Evolutionary conservation across 1,139 yeast species (phyloP).

Genomic region (Geotrichum aggregatum): DNA sequence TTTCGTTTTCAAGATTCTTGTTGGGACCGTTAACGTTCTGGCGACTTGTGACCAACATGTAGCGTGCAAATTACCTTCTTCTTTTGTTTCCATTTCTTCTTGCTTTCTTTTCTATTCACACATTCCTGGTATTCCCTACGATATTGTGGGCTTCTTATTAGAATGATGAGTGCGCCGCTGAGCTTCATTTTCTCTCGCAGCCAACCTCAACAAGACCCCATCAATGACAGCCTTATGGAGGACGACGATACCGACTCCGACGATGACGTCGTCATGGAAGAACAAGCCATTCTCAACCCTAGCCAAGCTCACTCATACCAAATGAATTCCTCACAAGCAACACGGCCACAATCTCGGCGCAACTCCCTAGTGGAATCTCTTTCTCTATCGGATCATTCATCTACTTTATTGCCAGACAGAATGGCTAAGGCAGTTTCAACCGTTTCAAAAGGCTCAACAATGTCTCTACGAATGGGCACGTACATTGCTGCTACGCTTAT

Average conservation of each 20-base stretch:
- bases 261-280: not conserved
- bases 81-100: not conserved
- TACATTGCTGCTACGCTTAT: conserved; percentile 31
- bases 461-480: conserved; percentile 33
- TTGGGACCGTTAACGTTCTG: too few species aligned
- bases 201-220: not conserved
- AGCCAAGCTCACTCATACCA: not conserved
- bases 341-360: not conserved
- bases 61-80: too few species aligned
- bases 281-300: not conserved
- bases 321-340: not conserved
- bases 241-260: conserved; percentile 5
- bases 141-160: not conserved
- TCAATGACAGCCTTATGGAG: conserved; percentile 1
- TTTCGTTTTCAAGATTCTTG: too few species aligned
- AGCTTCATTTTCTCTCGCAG: conserved; percentile 3
- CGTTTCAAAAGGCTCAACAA: conserved; percentile 32
- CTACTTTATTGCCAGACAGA: conserved; percentile 32
- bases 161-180: conserved; percentile 7
- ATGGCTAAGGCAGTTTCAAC: conserved; percentile 32
- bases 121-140: too few species aligned
- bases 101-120: not conserved
- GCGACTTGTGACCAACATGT: too few species aligned
- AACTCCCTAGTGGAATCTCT: conserved; percentile 10
- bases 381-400: conserved; percentile 20